Base-by-base conservation (phyloP, 306 rosid species). In the Leucaena leucocephala region DNA sequence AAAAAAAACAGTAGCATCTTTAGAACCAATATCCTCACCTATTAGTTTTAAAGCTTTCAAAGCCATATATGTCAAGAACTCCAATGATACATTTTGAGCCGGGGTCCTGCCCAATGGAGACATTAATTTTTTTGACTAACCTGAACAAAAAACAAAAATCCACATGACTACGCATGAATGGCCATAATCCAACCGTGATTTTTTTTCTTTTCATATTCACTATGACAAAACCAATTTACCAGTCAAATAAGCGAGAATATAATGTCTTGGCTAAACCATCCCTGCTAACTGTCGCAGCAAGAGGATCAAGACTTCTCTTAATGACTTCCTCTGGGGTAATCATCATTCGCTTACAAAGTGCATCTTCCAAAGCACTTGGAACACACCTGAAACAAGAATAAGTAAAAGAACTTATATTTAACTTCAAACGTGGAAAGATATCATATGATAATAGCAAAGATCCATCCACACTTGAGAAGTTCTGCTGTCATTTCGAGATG, bases 21-120 rank as follows among this genome's bases (percentile, higher is more conserved):
- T 58, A 68, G 33, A 40, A 17, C 10, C 46, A 50, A 36, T 59
- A 33, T 72, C 71, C 83, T 87, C 83, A 91, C 97, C 98, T 89
- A 83, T 94, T 94, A 68, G 87, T 68, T 82, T 74, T 67, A 80
- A 94, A 94, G 91, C 93, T 90, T 82, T 94, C 98, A 83, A 94
- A 94, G 79, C 98, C 97, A 85, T 94, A 94, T 76, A 92, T 94
- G 88, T 92, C 97, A 79, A 94, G 97, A 75, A 94, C 90, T 66
- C 98, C 97, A 27, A 94, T 92, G 85, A 89, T 89, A 84, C 66
- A 82, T 36, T 89, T 88, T 50, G 98, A 90, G 88, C 52, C 40
- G 72, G 92, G 76, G 75, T 94, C 97, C 84, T 92, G 98, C 80
- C 97, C 98, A 71, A 94, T 92, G 77, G 98, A 90, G 79, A 82